Percentiles rank a stretch among this genome's conserved stretches.
These are phyloP conservation scores for Populus hybrid DNA, from an alignment of 441 rosid genomes.

Conservation along the genomic window DNA sequence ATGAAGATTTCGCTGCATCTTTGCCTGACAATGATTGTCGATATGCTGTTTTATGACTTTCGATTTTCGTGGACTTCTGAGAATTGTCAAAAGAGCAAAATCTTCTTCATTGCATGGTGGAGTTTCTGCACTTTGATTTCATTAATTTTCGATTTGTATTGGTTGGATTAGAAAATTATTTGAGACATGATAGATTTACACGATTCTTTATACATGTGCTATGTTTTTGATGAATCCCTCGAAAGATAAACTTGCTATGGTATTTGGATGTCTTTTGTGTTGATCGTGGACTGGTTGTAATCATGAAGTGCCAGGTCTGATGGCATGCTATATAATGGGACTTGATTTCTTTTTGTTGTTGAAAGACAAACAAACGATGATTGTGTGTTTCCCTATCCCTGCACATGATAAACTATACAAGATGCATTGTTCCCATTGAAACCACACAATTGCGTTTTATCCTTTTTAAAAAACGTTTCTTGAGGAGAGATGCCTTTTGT, in stretches of 20 bases:
- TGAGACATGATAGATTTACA: not conserved
- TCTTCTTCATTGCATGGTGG: slow-evolving; percentile 74
- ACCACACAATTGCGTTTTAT: no score
- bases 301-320: no score
- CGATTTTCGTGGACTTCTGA: slow-evolving; percentile 59
- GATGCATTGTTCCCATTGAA: no score
- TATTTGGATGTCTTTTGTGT: no score
- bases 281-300: no score
- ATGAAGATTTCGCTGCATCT: slow-evolving; percentile 51
- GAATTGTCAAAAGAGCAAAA: slow-evolving; percentile 61
- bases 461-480: no score
- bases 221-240: not conserved
- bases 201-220: not conserved
- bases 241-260: not conserved
- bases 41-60: slow-evolving; percentile 61
- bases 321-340: no score
- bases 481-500: no score
- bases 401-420: no score
- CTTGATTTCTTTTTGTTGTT: no score
- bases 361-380: no score
- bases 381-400: no score
- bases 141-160: slow-evolving; percentile 10
- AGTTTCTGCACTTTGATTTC: slow-evolving; percentile 19
- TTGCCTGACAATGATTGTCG: slow-evolving; percentile 65
- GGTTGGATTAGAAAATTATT: slow-evolving; percentile 1